Conservation (phyloP, 2,329 filamentous ascomycete species). For the Myriosclerotinia duriaeana region DNA sequence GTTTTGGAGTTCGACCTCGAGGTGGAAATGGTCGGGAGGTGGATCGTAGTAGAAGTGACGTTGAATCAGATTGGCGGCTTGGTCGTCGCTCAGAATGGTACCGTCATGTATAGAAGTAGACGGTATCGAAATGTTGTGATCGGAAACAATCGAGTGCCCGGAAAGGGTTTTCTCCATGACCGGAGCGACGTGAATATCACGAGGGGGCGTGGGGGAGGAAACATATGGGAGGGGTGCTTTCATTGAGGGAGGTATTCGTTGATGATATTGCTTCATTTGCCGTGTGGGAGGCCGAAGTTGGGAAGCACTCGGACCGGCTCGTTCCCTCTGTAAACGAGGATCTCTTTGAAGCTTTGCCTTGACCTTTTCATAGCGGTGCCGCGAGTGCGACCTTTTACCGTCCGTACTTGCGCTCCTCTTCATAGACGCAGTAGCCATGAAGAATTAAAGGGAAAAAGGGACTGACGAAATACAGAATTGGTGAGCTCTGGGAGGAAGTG, state of each 20-base stretch:
- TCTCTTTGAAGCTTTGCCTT: conserved; percentile 12
- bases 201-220: conserved; percentile 1
- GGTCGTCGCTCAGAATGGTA: conserved; percentile 30
- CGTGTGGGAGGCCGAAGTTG: conserved; percentile 12
- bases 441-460: conserved; percentile 14
- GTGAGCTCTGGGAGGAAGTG: conserved; percentile 18
- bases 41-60: conserved; percentile 27
- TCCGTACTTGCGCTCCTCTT: conserved; percentile 21
- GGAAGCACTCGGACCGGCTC: not conserved
- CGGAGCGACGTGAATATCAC: conserved; percentile 1
- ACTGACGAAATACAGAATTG: conserved; percentile 14
- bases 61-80: conserved; percentile 34
- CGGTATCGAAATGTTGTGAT: conserved; percentile 28
- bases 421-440: conserved; percentile 20
- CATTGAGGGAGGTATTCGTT: not conserved
- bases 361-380: conserved; percentile 20
- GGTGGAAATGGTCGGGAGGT: conserved; percentile 25
- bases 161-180: conserved; percentile 39
- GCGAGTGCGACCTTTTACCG: conserved; percentile 18
- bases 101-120: conserved; percentile 19
- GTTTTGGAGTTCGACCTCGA: conserved; percentile 24
- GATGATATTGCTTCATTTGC: conserved; percentile 13
- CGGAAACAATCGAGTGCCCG: conserved; percentile 39
- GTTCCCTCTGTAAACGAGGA: conserved; percentile 8
- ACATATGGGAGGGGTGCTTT: conserved; percentile 2